These are phyloP conservation scores for Xylaria sp. DNA, from an alignment of 2,329 filamentous ascomycete species.

Conservation along the genomic window DNA sequence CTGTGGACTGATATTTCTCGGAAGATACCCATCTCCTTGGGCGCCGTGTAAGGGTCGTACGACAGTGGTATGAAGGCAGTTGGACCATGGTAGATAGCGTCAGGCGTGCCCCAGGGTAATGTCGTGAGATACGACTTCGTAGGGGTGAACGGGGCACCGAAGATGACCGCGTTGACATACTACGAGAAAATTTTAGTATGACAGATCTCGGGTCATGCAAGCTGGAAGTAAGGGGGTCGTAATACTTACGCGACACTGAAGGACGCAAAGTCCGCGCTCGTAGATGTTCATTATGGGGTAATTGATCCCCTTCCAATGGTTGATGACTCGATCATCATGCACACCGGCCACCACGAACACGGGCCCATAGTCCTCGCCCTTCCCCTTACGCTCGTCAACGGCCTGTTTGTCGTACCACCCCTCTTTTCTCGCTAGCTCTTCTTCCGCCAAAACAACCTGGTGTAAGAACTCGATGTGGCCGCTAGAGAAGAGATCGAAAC, in stretches of 20 bases:
- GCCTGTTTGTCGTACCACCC: constrained; percentile 81
- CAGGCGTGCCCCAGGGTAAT: constrained; percentile 78
- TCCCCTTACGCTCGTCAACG: constrained; percentile 69
- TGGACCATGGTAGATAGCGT: constrained; percentile 94
- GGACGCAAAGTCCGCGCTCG: constrained; percentile 91
- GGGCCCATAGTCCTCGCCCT: constrained; percentile 80
- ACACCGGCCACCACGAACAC: constrained; percentile 92
- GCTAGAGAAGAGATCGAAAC: constrained; percentile 95
- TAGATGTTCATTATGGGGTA: constrained; percentile 99
- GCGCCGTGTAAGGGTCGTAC: constrained; percentile 82
- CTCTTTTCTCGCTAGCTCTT: constrained; percentile 71
- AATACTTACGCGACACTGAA: constrained; percentile 84
- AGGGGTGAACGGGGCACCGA: constrained; percentile 89
- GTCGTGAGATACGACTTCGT: constrained; percentile 80
- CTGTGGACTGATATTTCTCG: constrained; percentile 79
- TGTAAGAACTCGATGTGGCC: constrained; percentile 96
- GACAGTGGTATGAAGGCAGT: constrained; percentile 87
- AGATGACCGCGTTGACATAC: constrained; percentile 89
- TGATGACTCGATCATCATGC: constrained; percentile 95
- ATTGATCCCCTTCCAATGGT: constrained; percentile 95
- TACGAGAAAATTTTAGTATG: constrained; percentile 52
- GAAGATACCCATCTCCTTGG: constrained; percentile 87
- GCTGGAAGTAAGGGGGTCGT: neutral
- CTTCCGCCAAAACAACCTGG: constrained; percentile 78
- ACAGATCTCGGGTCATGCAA: neutral